Base-by-base conservation (phyloP, 2,329 filamentous ascomycete genomes). In the Emmonsia crescens region DNA sequence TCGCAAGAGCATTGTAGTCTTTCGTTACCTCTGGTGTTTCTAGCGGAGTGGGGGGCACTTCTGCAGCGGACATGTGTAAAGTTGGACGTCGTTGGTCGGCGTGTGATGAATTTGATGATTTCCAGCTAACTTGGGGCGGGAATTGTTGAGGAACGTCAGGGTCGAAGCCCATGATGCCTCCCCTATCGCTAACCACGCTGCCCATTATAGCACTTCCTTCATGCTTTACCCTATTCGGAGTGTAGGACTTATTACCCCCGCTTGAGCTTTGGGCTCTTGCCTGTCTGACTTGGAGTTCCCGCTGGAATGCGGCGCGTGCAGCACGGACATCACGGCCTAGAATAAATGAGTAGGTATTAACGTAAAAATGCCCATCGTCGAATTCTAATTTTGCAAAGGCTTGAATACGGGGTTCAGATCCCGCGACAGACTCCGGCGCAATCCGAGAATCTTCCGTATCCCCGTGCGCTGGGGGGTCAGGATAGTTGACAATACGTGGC, bases 361-460 rank as follows among this genome's bases (percentile, higher is more conserved):
- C 82, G 69, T 85, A 86, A 70, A 85, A 87, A 68, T 84, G 83
- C 60, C 84, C 84, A 72, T 87, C 84, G 59, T 82, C 79, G 70
- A 87, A 86, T 67, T 83, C 81, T 55, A 87, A 77, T 69, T 85
- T 85, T 48, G 84, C 85, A 72, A 83, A 87, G 40, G 83, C 84
- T 65, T 82, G 79, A 63, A 85, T 81, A 56, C 73, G 71, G 54
- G 75, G 75, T 63, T 77, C 75, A 0, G 75, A 77, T 19, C 74
- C 75, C 21, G 71, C 69, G 38, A 73, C 66, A n/a, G 75, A 77
- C 16, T 70, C 69, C 2, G 68, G 65, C 24, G 70, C 71, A 64
- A 74, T 71, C 51, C 72, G 71, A 54, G 63, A 63, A 16, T 70
- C 51, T 57, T 64, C 61, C 3, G 64, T 61, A 8, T 68, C 68